A percentile compares a stretch with the other conserved stretches of the same genome.
phyloP scores from a whole-genome alignment of 495 filamentous ascomycete genomes.

The Cudoniella acicularis region DNA sequence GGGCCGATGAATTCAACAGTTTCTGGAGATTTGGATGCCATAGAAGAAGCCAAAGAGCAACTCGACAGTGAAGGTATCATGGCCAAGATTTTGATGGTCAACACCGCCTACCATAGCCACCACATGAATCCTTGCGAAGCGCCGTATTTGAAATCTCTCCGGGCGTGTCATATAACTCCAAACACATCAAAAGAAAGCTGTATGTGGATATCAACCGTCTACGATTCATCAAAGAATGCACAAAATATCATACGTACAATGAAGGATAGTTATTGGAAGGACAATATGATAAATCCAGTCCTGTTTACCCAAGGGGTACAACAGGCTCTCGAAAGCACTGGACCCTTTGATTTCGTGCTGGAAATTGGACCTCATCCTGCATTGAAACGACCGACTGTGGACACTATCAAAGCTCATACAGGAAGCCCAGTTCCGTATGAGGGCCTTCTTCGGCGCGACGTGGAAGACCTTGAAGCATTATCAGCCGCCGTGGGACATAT shows the following conservation, averaged over 20 bases:
- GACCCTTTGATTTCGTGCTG: conserved; percentile 24
- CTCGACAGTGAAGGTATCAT: conserved; percentile 43
- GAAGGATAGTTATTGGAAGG: too few species aligned
- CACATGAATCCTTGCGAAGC: conserved; percentile 46
- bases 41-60: conserved; percentile 22
- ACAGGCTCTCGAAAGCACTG: neutral
- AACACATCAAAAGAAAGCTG: neutral
- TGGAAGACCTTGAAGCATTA: conserved; percentile 27
- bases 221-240: conserved; percentile 6
- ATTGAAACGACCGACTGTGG: conserved; percentile 36
- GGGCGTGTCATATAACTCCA: conserved; percentile 29
- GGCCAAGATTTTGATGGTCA: conserved; percentile 35
- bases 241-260: conserved; percentile 25
- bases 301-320: conserved; percentile 45
- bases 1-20: conserved; percentile 40
- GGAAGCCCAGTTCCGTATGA: conserved; percentile 20
- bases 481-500: conserved; percentile 30
- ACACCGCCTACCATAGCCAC: conserved; percentile 58
- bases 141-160: conserved; percentile 31
- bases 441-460: conserved; percentile 21
- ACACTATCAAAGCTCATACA: conserved; percentile 21
- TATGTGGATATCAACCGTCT: neutral
- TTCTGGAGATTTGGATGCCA: conserved; percentile 34
- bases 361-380: conserved; percentile 54
- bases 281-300: conserved; percentile 55